Conservation (phyloP, 768 basidiomycete genomes). For the Lactifluus piperatus region DNA sequence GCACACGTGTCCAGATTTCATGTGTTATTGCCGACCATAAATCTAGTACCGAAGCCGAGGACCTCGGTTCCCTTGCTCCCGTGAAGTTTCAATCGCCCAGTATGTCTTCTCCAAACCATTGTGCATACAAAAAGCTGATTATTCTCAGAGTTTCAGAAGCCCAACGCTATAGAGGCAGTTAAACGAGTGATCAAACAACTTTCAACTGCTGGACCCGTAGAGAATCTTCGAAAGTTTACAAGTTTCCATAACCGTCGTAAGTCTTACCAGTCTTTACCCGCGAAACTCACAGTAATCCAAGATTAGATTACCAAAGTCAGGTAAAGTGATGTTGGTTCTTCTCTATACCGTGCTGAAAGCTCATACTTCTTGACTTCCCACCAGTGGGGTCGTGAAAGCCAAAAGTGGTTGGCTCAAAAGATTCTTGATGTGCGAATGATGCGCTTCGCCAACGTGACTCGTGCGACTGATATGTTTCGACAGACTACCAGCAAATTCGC, state of each 20-base stretch:
- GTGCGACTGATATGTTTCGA: constrained; percentile 7
- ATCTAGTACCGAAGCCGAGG: constrained; percentile 16
- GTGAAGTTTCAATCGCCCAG: background rate
- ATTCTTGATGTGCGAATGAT: constrained; percentile 46
- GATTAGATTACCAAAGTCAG: constrained; percentile 63
- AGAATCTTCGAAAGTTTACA: constrained; percentile 56
- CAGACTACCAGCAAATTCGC: constrained; percentile 62
- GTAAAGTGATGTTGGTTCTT: constrained; percentile 30
- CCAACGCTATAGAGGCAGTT: constrained; percentile 52
- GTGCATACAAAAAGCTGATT: constrained; percentile 23
- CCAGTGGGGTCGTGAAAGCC: constrained; percentile 71
- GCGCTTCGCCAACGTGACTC: background rate
- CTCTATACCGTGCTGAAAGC: background rate
- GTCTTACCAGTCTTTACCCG: constrained; percentile 22
- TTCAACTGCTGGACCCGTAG: constrained; percentile 53
- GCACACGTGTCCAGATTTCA: constrained; percentile 17
- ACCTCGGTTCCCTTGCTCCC: constrained; percentile 6
- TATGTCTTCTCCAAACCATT: background rate
- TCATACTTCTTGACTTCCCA: background rate
- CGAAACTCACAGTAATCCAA: constrained; percentile 23
- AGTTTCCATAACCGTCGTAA: constrained; percentile 68
- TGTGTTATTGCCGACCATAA: constrained; percentile 8
- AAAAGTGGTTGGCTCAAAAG: constrained; percentile 64
- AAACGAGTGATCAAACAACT: constrained; percentile 55
- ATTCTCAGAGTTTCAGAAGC: constrained; percentile 45